Conservation (phyloP, 2,329 filamentous ascomycete genomes). For the Lachnellula subtilissima region DNA sequence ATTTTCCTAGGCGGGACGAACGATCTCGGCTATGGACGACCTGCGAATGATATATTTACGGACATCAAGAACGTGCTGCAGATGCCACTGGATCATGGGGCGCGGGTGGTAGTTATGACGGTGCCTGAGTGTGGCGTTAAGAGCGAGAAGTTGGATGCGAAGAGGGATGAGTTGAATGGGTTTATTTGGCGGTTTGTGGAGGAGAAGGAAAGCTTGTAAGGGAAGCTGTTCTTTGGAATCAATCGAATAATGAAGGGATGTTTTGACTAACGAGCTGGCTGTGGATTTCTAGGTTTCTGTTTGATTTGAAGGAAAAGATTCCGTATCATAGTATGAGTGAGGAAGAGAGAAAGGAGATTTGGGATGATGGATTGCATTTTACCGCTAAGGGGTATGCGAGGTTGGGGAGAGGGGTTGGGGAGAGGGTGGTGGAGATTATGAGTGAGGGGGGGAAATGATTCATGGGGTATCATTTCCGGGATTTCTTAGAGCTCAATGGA, state of each 20-base stretch:
- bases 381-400: slow-evolving; percentile 55
- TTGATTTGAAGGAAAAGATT: slow-evolving; percentile 49
- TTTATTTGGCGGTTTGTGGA: slow-evolving; percentile 36
- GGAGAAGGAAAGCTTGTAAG: slow-evolving; percentile 13
- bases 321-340: slow-evolving; percentile 49
- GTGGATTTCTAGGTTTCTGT: neutral
- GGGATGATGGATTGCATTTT: slow-evolving; percentile 60
- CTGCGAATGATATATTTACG: slow-evolving; percentile 40
- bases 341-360: slow-evolving; percentile 45
- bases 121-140: slow-evolving; percentile 46
- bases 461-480: no score
- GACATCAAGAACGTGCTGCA: slow-evolving; percentile 45
- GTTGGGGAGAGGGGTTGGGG: slow-evolving; percentile 54
- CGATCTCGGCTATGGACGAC: slow-evolving; percentile 45
- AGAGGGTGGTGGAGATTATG: slow-evolving; percentile 47
- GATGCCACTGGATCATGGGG: slow-evolving; percentile 42
- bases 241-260: no score
- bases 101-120: slow-evolving; percentile 57
- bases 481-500: no score
- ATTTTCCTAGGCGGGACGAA: slow-evolving; percentile 62
- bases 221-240: no score
- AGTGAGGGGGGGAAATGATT: neutral
- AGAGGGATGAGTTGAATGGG: slow-evolving; percentile 46
- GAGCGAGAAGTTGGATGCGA: slow-evolving; percentile 30
- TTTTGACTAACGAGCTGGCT: neutral